Evolutionary conservation across 164 flowering plant genomes (phyloP).

Genomic region (Annona cherimola): DNA sequence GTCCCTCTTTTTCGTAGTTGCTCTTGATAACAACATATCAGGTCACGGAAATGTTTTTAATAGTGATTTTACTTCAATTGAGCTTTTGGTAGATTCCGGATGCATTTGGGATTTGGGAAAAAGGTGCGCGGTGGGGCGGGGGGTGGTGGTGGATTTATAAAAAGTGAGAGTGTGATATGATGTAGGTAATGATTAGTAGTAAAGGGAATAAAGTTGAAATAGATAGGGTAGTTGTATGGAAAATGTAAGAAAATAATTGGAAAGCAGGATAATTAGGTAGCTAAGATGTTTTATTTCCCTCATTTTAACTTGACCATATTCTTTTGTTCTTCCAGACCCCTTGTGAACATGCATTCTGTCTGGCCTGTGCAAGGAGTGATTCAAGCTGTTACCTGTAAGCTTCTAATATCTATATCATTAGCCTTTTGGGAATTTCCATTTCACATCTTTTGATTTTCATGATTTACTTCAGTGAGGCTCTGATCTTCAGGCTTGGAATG

Average conservation of each 20-base stretch:
- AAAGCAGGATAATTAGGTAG: no score
- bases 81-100: no score
- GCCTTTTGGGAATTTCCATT: neutral
- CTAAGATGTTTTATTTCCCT: no score
- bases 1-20: neutral
- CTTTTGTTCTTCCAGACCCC: slow-evolving; percentile 61
- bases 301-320: neutral
- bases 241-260: no score
- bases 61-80: neutral
- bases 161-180: no score
- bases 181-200: no score
- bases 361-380: slow-evolving; percentile 95
- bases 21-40: neutral
- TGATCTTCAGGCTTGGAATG: neutral
- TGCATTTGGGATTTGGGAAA: neutral
- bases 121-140: no score
- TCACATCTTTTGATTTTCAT: neutral
- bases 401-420: neutral
- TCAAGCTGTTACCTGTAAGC: slow-evolving; percentile 95
- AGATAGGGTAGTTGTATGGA: no score
- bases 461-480: no score
- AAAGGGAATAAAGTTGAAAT: no score
- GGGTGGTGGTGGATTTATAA: no score
- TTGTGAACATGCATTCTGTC: slow-evolving; percentile 94
- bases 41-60: neutral